phyloP scores from a whole-genome alignment of 73 alveolate genomes.

The Paramecium primaurelia region DNA sequence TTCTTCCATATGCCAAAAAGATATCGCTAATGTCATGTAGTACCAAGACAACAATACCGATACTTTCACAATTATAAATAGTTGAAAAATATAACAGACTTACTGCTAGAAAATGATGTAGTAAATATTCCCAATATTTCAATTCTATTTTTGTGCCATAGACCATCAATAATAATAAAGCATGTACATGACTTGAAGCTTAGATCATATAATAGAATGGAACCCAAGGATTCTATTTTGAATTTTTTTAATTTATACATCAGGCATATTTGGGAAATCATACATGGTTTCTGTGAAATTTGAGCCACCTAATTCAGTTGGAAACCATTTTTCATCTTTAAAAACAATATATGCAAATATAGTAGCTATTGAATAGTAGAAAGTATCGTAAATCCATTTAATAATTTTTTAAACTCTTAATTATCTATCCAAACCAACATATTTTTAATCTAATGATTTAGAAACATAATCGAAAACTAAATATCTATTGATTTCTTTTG shows the following conservation, averaged over 20 bases:
- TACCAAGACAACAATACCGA: constrained; percentile 46
- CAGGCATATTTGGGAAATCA: not conserved
- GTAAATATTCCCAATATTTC: constrained; percentile 55
- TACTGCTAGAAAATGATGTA: constrained; percentile 52
- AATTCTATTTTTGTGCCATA: constrained; percentile 43
- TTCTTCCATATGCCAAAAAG: constrained; percentile 48
- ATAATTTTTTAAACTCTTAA: constrained; percentile 40
- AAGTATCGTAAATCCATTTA: constrained; percentile 53
- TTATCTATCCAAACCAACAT: constrained; percentile 13
- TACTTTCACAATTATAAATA: constrained; percentile 27
- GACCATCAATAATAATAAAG: not conserved
- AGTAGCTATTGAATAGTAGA: constrained; percentile 47
- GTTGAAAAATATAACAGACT: constrained; percentile 47
- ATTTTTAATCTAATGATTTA: constrained; percentile 10
- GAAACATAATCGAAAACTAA: not conserved
- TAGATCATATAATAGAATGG: constrained; percentile 21
- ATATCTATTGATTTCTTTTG: not conserved
- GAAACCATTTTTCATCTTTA: constrained; percentile 35
- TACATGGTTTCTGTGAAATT: not conserved
- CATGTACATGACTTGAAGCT: constrained; percentile 9
- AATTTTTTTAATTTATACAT: not conserved
- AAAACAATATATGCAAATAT: not conserved
- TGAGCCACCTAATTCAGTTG: constrained; percentile 15
- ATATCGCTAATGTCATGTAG: constrained; percentile 51
- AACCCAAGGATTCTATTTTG: not conserved